Evolutionary conservation across 305 asterid species (phyloP).

Genomic region (Fraxinus xanthoxyloides): DNA sequence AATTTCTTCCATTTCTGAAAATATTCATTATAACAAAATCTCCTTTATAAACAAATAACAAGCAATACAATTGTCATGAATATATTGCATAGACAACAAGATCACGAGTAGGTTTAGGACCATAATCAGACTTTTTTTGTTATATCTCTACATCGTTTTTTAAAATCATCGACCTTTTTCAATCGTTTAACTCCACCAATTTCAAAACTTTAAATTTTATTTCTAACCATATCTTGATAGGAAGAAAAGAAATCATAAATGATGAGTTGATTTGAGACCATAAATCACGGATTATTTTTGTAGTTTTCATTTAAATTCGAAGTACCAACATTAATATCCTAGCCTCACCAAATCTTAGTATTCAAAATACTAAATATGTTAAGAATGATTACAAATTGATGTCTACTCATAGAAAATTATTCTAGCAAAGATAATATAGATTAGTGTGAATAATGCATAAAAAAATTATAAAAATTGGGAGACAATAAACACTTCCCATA

Average conservation of each 20-base stretch:
- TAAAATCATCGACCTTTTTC: background rate
- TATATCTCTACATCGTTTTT: background rate
- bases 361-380: background rate
- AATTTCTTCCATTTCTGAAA: background rate
- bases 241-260: background rate
- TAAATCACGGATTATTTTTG: background rate
- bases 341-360: background rate
- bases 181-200: background rate
- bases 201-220: background rate
- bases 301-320: background rate
- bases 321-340: background rate
- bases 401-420: slow-evolving; percentile 9
- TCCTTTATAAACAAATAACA: background rate
- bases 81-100: no score
- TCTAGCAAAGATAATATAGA: slow-evolving; percentile 25
- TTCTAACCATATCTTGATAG: background rate
- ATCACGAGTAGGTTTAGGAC: background rate
- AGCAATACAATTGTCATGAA: background rate
- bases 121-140: background rate
- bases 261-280: background rate
- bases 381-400: background rate
- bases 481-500: slow-evolving; percentile 24
- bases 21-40: background rate
- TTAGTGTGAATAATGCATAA: slow-evolving; percentile 20
- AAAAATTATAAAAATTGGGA: slow-evolving; percentile 22